phyloP scores from a whole-genome alignment of 2,329 filamentous ascomycete genomes.

The Fusarium tanahbumbuense region DNA sequence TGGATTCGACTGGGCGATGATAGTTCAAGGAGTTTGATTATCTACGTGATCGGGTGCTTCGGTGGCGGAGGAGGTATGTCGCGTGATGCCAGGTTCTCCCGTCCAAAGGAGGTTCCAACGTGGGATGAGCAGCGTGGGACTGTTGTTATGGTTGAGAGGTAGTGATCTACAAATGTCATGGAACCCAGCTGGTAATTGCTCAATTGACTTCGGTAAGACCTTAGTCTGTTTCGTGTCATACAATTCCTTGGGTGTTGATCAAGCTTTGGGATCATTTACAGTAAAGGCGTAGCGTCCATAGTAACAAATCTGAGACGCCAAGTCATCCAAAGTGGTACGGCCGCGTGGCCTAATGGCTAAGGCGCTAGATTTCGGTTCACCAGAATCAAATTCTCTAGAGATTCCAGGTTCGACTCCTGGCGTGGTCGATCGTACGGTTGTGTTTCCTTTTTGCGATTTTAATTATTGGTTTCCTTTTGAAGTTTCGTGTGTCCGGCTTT shows the following conservation, averaged over 20 bases:
- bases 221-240: too few species aligned
- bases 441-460: neutral
- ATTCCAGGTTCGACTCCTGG: neutral
- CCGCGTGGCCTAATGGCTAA: neutral
- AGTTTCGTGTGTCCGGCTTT: fast-evolving
- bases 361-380: neutral
- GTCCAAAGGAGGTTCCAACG: fast-evolving
- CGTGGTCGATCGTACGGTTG: neutral
- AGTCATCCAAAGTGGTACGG: neutral
- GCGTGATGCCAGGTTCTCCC: neutral
- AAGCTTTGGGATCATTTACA: too few species aligned
- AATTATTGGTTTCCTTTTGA: fast-evolving
- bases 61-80: neutral
- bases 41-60: fast-evolving
- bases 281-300: fast-evolving
- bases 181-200: too few species aligned
- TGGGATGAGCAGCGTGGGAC: neutral
- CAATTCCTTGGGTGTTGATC: too few species aligned
- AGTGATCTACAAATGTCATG: neutral
- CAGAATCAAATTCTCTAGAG: neutral
- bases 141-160: neutral
- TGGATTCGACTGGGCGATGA: neutral
- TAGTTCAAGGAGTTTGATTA: fast-evolving
- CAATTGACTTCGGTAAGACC: too few species aligned
- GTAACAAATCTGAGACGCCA: fast-evolving